These are phyloP conservation scores for Colletotrichum somersetense DNA, from an alignment of 2,329 filamentous ascomycete species.

Conservation along the genomic window DNA sequence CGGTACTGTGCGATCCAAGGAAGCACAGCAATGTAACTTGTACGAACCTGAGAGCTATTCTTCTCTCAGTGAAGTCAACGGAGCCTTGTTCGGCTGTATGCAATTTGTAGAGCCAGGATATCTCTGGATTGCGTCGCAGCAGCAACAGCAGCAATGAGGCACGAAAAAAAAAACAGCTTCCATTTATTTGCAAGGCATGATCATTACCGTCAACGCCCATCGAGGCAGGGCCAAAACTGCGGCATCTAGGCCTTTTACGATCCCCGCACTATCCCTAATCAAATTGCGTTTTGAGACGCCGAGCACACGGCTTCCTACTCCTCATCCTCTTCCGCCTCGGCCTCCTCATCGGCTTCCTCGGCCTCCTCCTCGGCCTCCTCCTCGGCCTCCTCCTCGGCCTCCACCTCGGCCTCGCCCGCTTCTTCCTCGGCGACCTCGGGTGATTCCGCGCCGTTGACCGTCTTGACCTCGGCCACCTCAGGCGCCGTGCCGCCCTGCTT, in stretches of 20 bases:
- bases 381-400: slow-evolving; percentile 44
- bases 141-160: slow-evolving; percentile 20
- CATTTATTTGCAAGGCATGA: slow-evolving; percentile 43
- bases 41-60: too few relatives aligned
- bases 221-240: slow-evolving; percentile 40
- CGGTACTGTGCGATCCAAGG: too few relatives aligned
- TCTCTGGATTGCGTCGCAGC: neutral
- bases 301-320: slow-evolving; percentile 40
- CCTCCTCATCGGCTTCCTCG: slow-evolving; percentile 37
- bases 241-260: slow-evolving; percentile 43
- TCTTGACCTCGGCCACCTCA: slow-evolving; percentile 45
- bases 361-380: slow-evolving; percentile 40
- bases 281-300: slow-evolving; percentile 26
- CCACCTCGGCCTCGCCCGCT: slow-evolving; percentile 42
- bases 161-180: slow-evolving; percentile 42
- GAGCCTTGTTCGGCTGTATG: too few relatives aligned
- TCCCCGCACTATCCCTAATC: slow-evolving; percentile 36
- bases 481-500: slow-evolving; percentile 69
- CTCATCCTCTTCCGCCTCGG: slow-evolving; percentile 44
- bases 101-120: neutral
- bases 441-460: slow-evolving; percentile 47
- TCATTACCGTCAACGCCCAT: slow-evolving; percentile 44
- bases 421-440: slow-evolving; percentile 43
- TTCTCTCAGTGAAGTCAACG: too few relatives aligned
- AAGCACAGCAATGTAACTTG: neutral